A percentile compares a stretch with the other conserved stretches of the same genome.
Conservation (phyloP, 2,329 filamentous ascomycete species). For the Tolypocladium tropicale region DNA sequence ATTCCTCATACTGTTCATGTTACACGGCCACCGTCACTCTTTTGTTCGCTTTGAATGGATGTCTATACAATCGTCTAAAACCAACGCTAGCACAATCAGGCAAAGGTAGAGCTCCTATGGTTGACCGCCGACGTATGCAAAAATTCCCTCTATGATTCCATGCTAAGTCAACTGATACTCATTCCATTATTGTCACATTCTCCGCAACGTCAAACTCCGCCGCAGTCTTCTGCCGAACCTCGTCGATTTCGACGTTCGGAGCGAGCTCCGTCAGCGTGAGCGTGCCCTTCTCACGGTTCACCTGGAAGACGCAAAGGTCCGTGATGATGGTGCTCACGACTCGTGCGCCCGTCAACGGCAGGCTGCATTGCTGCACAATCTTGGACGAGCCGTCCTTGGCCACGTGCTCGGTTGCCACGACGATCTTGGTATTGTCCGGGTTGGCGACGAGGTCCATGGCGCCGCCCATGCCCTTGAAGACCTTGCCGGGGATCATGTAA, state of each 20-base stretch:
- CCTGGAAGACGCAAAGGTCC: constrained; percentile 64
- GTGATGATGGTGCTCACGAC: constrained; percentile 66
- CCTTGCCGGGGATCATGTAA: constrained; percentile 84
- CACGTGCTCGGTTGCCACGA: constrained; percentile 60
- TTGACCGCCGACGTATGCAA: neutral
- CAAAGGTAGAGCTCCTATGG: neutral
- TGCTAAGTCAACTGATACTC: neutral
- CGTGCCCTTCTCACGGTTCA: constrained; percentile 49
- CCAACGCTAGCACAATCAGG: neutral
- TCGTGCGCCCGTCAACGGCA: constrained; percentile 55
- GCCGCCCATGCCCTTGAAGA: constrained; percentile 80
- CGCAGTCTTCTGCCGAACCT: constrained; percentile 59
- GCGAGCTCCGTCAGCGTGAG: constrained; percentile 62
- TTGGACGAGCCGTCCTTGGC: constrained; percentile 60
- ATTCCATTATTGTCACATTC: constrained; percentile 39
- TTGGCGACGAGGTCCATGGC: constrained; percentile 67
- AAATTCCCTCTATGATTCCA: neutral
- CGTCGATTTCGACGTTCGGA: constrained; percentile 56
- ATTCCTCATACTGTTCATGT: neutral
- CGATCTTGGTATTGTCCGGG: constrained; percentile 61
- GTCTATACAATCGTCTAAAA: too few species aligned
- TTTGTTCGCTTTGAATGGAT: too few species aligned
- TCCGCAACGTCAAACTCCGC: constrained; percentile 55
- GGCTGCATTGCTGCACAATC: constrained; percentile 51
- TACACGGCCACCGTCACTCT: too few species aligned